Percentiles rank a stretch among this genome's conserved stretches.
Conservation (phyloP, 805 yeast species). For the Candida tallmaniae region DNA sequence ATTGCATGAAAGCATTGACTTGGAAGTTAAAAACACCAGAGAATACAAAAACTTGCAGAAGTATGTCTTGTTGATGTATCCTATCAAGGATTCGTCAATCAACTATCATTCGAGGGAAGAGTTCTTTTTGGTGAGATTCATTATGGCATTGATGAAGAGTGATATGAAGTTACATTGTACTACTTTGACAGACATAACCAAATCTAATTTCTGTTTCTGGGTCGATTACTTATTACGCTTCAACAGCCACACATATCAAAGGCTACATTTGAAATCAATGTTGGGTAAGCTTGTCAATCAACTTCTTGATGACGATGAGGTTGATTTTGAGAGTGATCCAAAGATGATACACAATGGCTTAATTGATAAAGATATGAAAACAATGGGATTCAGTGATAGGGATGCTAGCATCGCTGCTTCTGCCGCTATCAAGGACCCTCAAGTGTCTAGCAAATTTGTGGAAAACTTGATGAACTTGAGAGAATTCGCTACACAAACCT, state of each 20-base stretch:
- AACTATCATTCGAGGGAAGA: conserved; percentile 61
- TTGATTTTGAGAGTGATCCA: conserved; percentile 82
- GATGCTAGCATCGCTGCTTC: conserved; percentile 47
- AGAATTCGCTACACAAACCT: conserved; percentile 59
- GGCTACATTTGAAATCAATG: conserved; percentile 38
- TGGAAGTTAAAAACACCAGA: conserved; percentile 19
- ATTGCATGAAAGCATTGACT: conserved; percentile 37
- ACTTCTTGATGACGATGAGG: conserved; percentile 43
- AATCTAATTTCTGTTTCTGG: conserved; percentile 38
- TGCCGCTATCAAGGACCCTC: conserved; percentile 72
- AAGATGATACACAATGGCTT: conserved; percentile 44
- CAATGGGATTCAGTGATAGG: conserved; percentile 31
- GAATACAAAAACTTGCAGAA: conserved; percentile 19
- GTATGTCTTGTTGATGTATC: conserved; percentile 23
- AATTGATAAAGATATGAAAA: conserved; percentile 31
- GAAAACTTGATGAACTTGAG: conserved; percentile 69
- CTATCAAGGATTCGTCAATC: conserved; percentile 25
- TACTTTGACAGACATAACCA: conserved; percentile 36
- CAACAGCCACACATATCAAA: conserved; percentile 45
- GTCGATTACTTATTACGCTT: conserved; percentile 39
- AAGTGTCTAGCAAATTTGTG: conserved; percentile 68
- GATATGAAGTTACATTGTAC: conserved; percentile 30
- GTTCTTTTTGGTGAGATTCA: conserved; percentile 54
- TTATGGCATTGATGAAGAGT: conserved; percentile 42
- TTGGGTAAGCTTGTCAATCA: conserved; percentile 35